Percentiles rank a stretch among this genome's conserved stretches.
Evolutionary conservation across 148 eudicot genomes (phyloP).

Genomic region (Rhododendron mucronatum): DNA sequence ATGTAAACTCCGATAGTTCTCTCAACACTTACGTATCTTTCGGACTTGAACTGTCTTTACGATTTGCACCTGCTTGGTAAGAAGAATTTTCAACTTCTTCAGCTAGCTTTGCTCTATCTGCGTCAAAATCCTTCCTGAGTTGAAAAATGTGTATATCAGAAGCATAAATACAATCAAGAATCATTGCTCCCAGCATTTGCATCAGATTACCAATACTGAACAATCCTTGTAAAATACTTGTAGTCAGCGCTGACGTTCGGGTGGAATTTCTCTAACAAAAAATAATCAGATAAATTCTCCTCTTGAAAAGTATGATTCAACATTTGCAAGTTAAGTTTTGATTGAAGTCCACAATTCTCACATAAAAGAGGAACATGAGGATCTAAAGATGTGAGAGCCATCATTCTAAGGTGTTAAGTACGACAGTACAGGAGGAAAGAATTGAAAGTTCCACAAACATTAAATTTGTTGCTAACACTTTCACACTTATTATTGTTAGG

Average conservation of each 20-base stretch:
- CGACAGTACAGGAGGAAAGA: not conserved
- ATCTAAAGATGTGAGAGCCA: not conserved
- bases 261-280: not conserved
- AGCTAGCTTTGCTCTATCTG: constrained; percentile 58
- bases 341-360: too few species aligned
- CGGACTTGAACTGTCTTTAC: constrained; percentile 35
- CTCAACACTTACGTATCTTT: constrained; percentile 35
- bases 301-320: not conserved
- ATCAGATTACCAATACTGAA: not conserved
- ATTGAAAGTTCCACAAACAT: not conserved
- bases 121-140: constrained; percentile 79
- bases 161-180: not conserved
- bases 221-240: not conserved
- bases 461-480: not conserved
- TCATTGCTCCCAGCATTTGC: not conserved
- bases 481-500: not conserved
- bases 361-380: not conserved
- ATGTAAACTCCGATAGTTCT: constrained; percentile 8
- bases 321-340: not conserved
- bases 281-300: not conserved
- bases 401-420: not conserved
- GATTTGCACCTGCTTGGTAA: constrained; percentile 20
- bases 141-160: not conserved
- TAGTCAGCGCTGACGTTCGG: not conserved
- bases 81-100: constrained; percentile 47